Evolutionary conservation across 2,329 filamentous ascomycete genomes (phyloP).

Genomic region (Onygenales sp.): DNA sequence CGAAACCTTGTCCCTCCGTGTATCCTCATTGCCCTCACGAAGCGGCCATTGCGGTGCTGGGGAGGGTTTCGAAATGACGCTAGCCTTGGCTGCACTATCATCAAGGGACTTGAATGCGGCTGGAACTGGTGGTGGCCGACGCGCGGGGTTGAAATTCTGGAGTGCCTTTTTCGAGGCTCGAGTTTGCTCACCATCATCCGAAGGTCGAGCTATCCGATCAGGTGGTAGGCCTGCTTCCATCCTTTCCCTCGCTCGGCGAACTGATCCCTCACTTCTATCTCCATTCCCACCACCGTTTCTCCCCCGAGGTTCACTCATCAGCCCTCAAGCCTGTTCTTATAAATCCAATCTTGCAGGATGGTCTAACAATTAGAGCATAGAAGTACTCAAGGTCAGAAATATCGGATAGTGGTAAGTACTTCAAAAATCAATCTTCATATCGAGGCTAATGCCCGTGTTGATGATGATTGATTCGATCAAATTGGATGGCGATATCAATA

Average conservation of each 20-base stretch:
- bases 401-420: no score
- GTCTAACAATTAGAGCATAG: no score
- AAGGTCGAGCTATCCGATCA: constrained; percentile 4
- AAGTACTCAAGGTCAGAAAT: no score
- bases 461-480: no score
- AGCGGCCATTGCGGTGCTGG: constrained; percentile 39
- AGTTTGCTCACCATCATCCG: not conserved
- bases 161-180: not conserved
- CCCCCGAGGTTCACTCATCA: constrained; percentile 16
- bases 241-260: constrained; percentile 26
- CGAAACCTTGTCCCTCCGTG: constrained; percentile 16
- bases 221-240: constrained; percentile 23
- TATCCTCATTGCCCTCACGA: constrained; percentile 23
- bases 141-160: not conserved
- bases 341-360: no score
- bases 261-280: constrained; percentile 21
- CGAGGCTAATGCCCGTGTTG: no score
- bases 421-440: no score
- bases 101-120: constrained; percentile 9
- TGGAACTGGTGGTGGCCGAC: constrained; percentile 10
- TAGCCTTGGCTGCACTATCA: constrained; percentile 3
- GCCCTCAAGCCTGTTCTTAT: constrained; percentile 10
- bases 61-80: constrained; percentile 15
- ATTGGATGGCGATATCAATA: no score
- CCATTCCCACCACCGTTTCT: constrained; percentile 6